Conservation (phyloP, 805 yeast species). For the Starmera caribaea region DNA sequence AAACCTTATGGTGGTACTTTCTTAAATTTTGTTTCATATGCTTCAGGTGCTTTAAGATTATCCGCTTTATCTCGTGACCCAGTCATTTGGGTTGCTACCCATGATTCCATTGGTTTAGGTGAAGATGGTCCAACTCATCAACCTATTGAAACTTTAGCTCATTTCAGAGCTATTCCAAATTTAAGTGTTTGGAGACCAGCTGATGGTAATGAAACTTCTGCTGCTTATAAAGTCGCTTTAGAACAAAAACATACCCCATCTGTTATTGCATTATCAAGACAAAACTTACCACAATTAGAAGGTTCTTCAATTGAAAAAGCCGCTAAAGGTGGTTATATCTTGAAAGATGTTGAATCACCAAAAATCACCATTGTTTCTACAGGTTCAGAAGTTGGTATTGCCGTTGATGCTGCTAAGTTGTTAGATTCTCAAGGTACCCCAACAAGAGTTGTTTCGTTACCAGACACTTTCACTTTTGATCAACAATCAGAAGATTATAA, state of each 20-base stretch:
- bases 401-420: conserved; percentile 73
- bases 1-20: conserved; percentile 95
- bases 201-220: conserved; percentile 83
- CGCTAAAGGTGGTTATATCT: conserved; percentile 86
- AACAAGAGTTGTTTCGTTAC: conserved; percentile 82
- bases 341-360: conserved; percentile 48
- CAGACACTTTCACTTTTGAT: conserved; percentile 89
- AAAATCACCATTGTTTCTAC: conserved; percentile 77
- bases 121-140: conserved; percentile 94
- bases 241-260: conserved; percentile 58
- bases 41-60: conserved; percentile 81
- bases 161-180: conserved; percentile 79
- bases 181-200: conserved; percentile 87
- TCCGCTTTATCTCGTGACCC: conserved; percentile 80
- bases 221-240: conserved; percentile 65
- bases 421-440: conserved; percentile 56
- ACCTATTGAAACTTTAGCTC: conserved; percentile 84
- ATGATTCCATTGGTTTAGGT: conserved; percentile 85
- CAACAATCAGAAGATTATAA: conserved; percentile 71
- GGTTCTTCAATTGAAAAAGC: conserved; percentile 92
- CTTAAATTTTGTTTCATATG: conserved; percentile 84
- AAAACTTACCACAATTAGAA: conserved; percentile 85
- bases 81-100: conserved; percentile 81
- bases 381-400: conserved; percentile 84
- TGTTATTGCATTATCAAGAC: conserved; percentile 73